Evolutionary conservation across 371 early-diverging fungal genomes (phyloP), one percentile per base, ranked within the genome.

Genomic region (Mortierella polycephala): DNA sequence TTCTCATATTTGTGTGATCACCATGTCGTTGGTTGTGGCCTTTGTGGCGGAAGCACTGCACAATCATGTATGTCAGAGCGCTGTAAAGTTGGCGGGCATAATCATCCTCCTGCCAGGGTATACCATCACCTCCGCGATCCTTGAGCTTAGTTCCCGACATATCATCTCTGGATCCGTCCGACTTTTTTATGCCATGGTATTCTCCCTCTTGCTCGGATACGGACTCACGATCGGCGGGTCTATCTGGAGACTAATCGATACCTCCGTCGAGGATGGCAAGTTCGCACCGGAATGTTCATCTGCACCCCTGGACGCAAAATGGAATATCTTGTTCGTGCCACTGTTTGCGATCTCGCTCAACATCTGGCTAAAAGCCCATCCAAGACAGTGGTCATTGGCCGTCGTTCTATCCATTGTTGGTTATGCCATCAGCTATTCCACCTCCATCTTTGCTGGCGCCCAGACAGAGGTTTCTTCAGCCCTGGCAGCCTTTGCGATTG

Each of bases 81-180:
- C 90, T 0, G 87, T 93, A 44, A 84, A 88, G 13, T 64, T 94
- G 41, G 82, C 88, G 0, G 88, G 90, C 42, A 85, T 92, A 37
- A 85, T 91, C 21, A 85, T 92, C 11, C 75, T 93, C 56, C 84
- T 93, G 10, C 94, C 93, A 7, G 94, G 94, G 23, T 85, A 89
- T 41, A 83, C 89, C 0, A 81, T 95, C 12, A 93, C 94, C 0
- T 86, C 89, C 44, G 82, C 91, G 18, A 89, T 94, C 59, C 91
- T 94, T 49, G 96, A 96, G 66, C 81, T 96, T 12, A 88, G 92
- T 1, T 92, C 95, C 11, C 88, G 92, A 16, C 95, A 94, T 69
- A 84, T 95, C 70, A 86, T 93, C 47, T 92, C 93, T 21, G 96
- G 96, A 11, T 89, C 91, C 0, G 89, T 94, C 16, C 89, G 95